phyloP scores from a whole-genome alignment of 306 rosid genomes.

The Luffa aegyptiaca region DNA sequence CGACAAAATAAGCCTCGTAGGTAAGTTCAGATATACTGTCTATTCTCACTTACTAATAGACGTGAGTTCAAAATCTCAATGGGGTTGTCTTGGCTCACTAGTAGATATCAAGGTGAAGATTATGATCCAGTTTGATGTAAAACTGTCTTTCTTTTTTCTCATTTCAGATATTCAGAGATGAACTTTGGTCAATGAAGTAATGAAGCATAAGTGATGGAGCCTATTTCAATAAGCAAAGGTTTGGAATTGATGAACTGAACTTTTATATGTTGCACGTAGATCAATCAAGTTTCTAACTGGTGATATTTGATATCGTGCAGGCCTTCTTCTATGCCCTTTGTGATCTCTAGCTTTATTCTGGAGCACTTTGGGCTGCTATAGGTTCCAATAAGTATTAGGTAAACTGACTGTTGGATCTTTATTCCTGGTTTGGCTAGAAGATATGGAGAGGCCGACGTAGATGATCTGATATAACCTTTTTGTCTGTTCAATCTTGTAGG shows the following conservation, averaged over 20 bases:
- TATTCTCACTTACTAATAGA: neutral
- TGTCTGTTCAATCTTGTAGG: neutral
- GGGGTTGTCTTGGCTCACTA: neutral
- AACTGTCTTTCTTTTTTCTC: constrained; percentile 10
- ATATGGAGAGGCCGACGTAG: neutral
- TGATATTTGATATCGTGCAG: constrained; percentile 38
- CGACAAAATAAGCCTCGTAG: constrained; percentile 90
- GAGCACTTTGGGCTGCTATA: constrained; percentile 84
- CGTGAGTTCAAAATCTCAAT: neutral
- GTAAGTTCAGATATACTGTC: constrained; percentile 27
- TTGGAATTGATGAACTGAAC: constrained; percentile 12
- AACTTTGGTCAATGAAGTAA: constrained; percentile 77
- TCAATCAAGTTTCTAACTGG: constrained; percentile 20
- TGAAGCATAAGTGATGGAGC: constrained; percentile 38
- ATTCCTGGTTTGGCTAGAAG: neutral
- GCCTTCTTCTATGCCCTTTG: constrained; percentile 72
- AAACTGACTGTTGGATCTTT: constrained; percentile 5
- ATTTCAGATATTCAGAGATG: constrained; percentile 94
- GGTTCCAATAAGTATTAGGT: constrained; percentile 59
- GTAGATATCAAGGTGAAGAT: neutral
- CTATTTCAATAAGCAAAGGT: constrained; percentile 71
- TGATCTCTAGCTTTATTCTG: constrained; percentile 65
- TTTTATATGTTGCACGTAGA: constrained; percentile 13
- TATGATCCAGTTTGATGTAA: neutral
- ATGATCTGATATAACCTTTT: neutral